Conservation (phyloP, 257 asterid genomes). For the Echium plantagineum region DNA sequence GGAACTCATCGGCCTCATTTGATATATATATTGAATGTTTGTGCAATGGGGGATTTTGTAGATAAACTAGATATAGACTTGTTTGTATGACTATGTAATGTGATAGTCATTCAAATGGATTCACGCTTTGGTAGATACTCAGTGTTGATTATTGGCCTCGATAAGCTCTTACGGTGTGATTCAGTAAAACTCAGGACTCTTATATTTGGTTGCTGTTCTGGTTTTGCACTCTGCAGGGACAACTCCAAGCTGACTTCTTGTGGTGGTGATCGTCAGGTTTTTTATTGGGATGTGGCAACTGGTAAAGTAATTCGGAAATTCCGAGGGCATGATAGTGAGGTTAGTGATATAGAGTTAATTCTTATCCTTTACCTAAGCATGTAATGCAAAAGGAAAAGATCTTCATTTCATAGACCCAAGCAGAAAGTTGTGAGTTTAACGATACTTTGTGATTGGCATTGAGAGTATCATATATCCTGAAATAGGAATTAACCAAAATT, state of each 20-base stretch:
- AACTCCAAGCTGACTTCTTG: slow-evolving; percentile 81
- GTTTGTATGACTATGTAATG: too few relatives aligned
- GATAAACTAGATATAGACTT: too few relatives aligned
- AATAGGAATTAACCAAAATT: neutral
- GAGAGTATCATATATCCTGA: neutral
- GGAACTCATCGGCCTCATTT: too few relatives aligned
- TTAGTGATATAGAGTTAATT: slow-evolving; percentile 9
- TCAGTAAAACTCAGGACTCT: neutral
- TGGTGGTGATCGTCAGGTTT: slow-evolving; percentile 94
- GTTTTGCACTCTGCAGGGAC: slow-evolving; percentile 35
- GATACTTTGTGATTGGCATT: too few relatives aligned
- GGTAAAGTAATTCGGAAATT: slow-evolving; percentile 88
- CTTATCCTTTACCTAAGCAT: neutral
- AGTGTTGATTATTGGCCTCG: neutral
- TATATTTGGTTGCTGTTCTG: neutral
- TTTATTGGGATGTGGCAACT: slow-evolving; percentile 91
- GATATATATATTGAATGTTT: too few relatives aligned
- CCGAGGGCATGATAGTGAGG: slow-evolving; percentile 99
- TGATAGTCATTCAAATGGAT: neutral
- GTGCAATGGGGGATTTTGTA: too few relatives aligned
- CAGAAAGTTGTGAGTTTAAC: neutral
- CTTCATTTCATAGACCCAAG: neutral
- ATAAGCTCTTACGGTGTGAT: neutral
- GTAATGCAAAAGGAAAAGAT: neutral
- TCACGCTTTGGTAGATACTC: too few relatives aligned